These are phyloP conservation scores for Cryptosporidium andersoni DNA, from an alignment of 169 alveolate species.

Conservation along the genomic window DNA sequence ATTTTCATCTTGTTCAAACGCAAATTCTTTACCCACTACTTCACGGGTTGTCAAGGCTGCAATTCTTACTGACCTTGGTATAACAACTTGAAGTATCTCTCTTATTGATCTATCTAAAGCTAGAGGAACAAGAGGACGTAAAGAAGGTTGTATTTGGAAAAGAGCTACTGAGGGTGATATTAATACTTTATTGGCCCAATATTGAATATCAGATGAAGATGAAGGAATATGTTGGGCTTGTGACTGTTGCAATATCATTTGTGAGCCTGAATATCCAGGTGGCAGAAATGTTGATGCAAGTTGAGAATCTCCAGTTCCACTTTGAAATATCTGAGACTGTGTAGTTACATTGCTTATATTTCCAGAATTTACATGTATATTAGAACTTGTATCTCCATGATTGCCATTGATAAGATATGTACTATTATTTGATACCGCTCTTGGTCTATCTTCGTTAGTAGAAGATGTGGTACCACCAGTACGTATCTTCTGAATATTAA, in stretches of 20 bases:
- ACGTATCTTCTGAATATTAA: constrained; percentile 21
- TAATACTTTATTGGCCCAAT: constrained; percentile 52
- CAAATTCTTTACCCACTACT: constrained; percentile 94
- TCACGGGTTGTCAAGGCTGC: constrained; percentile 95
- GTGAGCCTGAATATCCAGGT: constrained; percentile 25
- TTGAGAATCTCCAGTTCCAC: constrained; percentile 14
- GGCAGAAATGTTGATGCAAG: constrained; percentile 63
- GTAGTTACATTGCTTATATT: constrained; percentile 17
- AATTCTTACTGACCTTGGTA: constrained; percentile 88
- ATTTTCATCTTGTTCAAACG: constrained; percentile 91
- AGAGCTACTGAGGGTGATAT: constrained; percentile 89
- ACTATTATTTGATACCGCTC: not conserved
- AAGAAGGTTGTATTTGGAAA: constrained; percentile 86
- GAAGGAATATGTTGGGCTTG: constrained; percentile 71
- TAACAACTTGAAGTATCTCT: constrained; percentile 90
- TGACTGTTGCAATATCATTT: constrained; percentile 71
- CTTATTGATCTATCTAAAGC: constrained; percentile 94
- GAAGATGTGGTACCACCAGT: constrained; percentile 14
- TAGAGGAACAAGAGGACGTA: constrained; percentile 89
- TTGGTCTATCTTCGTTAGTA: constrained; percentile 52
- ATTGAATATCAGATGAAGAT: constrained; percentile 61
- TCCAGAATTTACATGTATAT: constrained; percentile 19
- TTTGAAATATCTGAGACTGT: not conserved
- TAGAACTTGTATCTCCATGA: not conserved
- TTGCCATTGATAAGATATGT: constrained; percentile 49